phyloP scores from a whole-genome alignment of 2,329 filamentous ascomycete genomes.

The Gaeumannomyces tritici region DNA sequence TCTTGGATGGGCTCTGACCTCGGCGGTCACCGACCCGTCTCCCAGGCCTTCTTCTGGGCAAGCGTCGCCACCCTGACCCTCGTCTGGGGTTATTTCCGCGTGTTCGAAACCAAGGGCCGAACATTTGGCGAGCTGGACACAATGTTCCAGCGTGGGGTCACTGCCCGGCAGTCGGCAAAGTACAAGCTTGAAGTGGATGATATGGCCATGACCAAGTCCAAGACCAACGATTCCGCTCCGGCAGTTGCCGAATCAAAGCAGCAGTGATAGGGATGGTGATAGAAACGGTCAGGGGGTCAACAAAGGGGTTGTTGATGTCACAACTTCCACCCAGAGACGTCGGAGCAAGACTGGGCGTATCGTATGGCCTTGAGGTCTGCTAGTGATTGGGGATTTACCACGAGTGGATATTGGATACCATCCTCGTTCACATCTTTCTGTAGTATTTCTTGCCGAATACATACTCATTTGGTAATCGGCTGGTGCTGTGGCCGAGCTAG shows the following conservation, averaged over 20 bases:
- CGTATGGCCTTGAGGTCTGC: too few species aligned
- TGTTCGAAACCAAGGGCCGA: conserved; percentile 30
- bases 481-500: too few species aligned
- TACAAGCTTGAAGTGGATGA: conserved; percentile 1
- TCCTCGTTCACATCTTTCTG: too few species aligned
- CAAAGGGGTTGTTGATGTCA: too few species aligned
- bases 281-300: too few species aligned
- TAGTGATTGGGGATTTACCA: too few species aligned
- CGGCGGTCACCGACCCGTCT: conserved; percentile 4
- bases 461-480: too few species aligned
- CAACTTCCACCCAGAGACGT: too few species aligned
- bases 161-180: conserved; percentile 52
- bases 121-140: conserved; percentile 37
- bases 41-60: conserved; percentile 27
- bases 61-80: conserved; percentile 21
- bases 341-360: too few species aligned
- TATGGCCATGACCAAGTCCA: background rate
- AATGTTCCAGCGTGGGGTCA: conserved; percentile 65
- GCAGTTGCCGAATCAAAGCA: background rate
- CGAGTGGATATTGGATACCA: too few species aligned
- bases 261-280: too few species aligned
- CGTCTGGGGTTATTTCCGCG: conserved; percentile 30
- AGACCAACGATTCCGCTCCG: background rate
- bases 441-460: too few species aligned
- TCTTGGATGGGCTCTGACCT: background rate